Conservation (phyloP, 768 basidiomycete genomes). For the Tulasnella sp. region DNA sequence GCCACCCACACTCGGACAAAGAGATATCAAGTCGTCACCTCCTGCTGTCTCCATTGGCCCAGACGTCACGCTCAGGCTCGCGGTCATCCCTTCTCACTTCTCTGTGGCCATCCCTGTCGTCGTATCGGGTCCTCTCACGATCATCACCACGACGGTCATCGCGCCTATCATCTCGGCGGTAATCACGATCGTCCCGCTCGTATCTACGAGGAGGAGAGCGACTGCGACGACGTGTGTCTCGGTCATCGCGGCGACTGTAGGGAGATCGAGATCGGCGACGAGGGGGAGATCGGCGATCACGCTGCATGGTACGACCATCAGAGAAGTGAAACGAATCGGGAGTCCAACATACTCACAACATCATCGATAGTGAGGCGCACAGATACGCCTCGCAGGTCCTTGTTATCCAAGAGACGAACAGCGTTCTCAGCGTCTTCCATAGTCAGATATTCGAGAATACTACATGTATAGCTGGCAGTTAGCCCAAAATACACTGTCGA, state of each 20-base stretch:
- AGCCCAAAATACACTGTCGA: neutral
- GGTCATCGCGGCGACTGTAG: constrained; percentile 47
- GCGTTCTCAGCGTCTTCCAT: constrained; percentile 89
- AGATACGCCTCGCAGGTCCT: constrained; percentile 73
- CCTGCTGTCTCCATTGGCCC: constrained; percentile 10
- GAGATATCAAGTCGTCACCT: neutral
- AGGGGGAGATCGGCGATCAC: constrained; percentile 20
- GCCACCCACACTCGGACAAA: too few species aligned
- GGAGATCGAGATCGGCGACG: constrained; percentile 79
- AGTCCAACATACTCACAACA: constrained; percentile 33
- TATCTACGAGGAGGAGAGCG: constrained; percentile 39
- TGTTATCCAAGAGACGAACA: constrained; percentile 75
- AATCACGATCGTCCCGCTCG: constrained; percentile 78
- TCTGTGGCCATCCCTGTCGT: neutral
- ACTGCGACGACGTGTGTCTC: constrained; percentile 38
- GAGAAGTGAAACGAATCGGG: constrained; percentile 20
- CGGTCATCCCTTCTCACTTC: neutral
- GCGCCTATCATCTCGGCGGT: constrained; percentile 57
- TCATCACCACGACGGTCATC: constrained; percentile 53
- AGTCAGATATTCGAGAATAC: constrained; percentile 82
- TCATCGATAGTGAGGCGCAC: constrained; percentile 64
- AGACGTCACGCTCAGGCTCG: constrained; percentile 1
- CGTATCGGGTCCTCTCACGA: constrained; percentile 1
- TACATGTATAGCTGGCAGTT: constrained; percentile 26
- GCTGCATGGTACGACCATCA: constrained; percentile 20